Percentiles rank a stretch among this genome's conserved stretches.
These are phyloP conservation scores for Claviceps spartinae DNA, from an alignment of 2,329 filamentous ascomycete genomes.

Conservation along the genomic window DNA sequence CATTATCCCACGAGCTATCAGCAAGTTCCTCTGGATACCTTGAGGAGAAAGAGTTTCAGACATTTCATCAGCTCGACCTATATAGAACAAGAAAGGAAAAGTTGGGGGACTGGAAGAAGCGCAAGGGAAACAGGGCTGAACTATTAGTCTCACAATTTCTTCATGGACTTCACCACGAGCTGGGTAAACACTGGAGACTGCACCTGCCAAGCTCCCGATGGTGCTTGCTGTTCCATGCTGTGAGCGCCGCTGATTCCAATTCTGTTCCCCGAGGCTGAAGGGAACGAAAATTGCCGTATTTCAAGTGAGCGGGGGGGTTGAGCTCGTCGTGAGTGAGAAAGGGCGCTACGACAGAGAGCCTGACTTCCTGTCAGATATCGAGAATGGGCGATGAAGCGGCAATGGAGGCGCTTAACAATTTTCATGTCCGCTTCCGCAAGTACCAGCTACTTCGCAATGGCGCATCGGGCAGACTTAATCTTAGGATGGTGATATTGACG, in stretches of 20 bases:
- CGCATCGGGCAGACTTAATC: neutral
- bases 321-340: neutral
- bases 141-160: slow-evolving; percentile 49
- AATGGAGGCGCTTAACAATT: neutral
- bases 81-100: neutral
- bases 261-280: neutral
- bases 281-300: neutral
- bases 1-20: slow-evolving; percentile 89
- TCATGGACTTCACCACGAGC: slow-evolving; percentile 66
- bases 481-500: neutral
- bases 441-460: neutral
- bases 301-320: neutral
- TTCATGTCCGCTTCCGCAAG: slow-evolving; percentile 8
- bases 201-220: slow-evolving; percentile 28
- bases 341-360: neutral
- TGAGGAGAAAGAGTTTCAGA: neutral
- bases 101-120: neutral
- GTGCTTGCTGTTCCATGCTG: slow-evolving; percentile 12
- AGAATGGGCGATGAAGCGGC: neutral
- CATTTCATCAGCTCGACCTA: neutral
- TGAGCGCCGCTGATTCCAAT: neutral
- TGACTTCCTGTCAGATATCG: neutral
- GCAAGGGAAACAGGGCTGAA: neutral
- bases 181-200: slow-evolving; percentile 30
- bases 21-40: slow-evolving; percentile 85